Evolutionary conservation across 1,284 basidiomycete genomes (phyloP), one percentile per base, ranked within the genome.

Genomic region (Puccinia novopanici): DNA sequence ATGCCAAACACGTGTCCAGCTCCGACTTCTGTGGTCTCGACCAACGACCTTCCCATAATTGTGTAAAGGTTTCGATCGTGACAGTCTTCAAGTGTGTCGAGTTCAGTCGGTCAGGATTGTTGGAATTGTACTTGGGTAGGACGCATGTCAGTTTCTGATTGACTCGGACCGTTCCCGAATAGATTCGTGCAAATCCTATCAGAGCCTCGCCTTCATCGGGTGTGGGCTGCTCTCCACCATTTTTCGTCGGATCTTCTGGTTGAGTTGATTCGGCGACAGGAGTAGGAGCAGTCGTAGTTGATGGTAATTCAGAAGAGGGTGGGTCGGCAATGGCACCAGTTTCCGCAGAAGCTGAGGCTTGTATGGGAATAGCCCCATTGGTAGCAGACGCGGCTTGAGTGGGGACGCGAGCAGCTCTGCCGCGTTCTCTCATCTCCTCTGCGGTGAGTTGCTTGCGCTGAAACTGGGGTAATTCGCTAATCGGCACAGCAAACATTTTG

Each of bases 1-100:
- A 98, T 90, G 0, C 95, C 97, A 84, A 98, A 99, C 2, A 97
- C 93, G 85, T 98, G 96, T 15, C 97, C 97, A 0, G 97, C 95
- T n/a, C 89, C 90, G 0, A 99, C 94, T 82, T 89, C 89, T 59
- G 92, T 88, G 3, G 98, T 94, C 0, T 91, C 88, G 0, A 94
- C 90, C 24, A 99, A 89, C 84, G 98, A 95, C 55, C 94, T 89
- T 3, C 97, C 97, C 97, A 99, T 99, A 93, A 99, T 98, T 83
- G 93, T 91, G 87, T 98, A 99, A 77, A 99, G 86, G 8, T 91
- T 91, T 91, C 89, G 6, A 95, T 90, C 27, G 87, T 88, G 22
- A 92, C 88, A 12, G 88, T 86, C n/a, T 89, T 82, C 68, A 95
- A 83, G 84, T 93, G 90, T 82, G 90, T 90, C n/a, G 86, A 87